Percentiles rank a stretch among this genome's conserved stretches.
Conservation (phyloP, 495 filamentous ascomycete genomes). For the Trypethelium eluteriae region DNA sequence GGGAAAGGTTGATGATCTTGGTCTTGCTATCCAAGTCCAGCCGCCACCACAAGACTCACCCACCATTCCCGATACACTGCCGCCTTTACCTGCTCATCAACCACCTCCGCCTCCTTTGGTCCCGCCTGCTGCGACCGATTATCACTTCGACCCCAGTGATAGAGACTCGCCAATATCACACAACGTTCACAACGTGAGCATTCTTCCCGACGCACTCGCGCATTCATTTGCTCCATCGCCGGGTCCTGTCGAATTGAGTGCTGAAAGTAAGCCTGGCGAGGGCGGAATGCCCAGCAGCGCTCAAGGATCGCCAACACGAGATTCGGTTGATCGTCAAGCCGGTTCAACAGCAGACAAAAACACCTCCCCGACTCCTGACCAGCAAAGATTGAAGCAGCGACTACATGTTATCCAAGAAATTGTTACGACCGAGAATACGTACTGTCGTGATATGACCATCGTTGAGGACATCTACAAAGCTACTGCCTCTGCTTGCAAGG, state of each 20-base stretch:
- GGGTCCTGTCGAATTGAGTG: constrained; percentile 19
- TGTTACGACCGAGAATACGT: constrained; percentile 81
- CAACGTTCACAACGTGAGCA: constrained; percentile 19
- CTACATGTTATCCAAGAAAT: constrained; percentile 80
- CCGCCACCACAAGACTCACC: neutral
- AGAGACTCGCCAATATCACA: constrained; percentile 13
- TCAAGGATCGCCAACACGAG: neutral
- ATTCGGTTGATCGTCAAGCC: neutral
- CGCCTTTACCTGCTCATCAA: constrained; percentile 25
- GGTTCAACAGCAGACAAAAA: constrained; percentile 21
- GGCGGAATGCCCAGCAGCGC: constrained; percentile 8
- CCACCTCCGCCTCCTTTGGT: constrained; percentile 37
- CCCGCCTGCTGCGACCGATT: constrained; percentile 36
- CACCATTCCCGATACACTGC: constrained; percentile 15
- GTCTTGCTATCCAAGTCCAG: constrained; percentile 38
- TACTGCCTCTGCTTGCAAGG: constrained; percentile 67
- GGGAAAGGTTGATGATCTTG: constrained; percentile 35
- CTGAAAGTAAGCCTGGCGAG: constrained; percentile 16
- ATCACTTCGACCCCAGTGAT: constrained; percentile 22
- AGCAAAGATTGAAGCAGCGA: constrained; percentile 55
- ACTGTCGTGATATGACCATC: constrained; percentile 88
- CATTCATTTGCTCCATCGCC: constrained; percentile 18
- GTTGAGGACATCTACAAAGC: constrained; percentile 94
- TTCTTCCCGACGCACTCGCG: constrained; percentile 17
- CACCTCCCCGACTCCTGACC: constrained; percentile 47